These are phyloP conservation scores for Sophora flavescens DNA, from an alignment of 306 rosid species.

Conservation along the genomic window DNA sequence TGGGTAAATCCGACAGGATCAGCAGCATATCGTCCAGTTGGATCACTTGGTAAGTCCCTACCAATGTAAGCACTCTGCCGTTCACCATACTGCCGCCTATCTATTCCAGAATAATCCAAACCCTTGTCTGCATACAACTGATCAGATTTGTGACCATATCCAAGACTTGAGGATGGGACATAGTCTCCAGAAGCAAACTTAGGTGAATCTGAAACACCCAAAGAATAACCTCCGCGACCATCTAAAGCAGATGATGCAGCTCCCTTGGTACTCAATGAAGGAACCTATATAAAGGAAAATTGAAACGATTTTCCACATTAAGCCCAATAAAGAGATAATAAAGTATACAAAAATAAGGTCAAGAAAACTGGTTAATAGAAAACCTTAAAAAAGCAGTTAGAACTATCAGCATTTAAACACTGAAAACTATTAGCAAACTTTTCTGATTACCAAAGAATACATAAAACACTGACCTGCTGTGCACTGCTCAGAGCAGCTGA, in stretches of 20 bases:
- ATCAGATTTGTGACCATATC: slow-evolving; percentile 79
- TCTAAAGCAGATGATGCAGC: slow-evolving; percentile 78
- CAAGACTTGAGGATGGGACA: slow-evolving; percentile 79
- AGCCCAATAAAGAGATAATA: background rate
- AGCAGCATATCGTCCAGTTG: slow-evolving; percentile 74
- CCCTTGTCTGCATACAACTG: slow-evolving; percentile 85
- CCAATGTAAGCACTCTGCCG: slow-evolving; percentile 79
- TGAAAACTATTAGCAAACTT: background rate
- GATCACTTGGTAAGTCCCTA: slow-evolving; percentile 79
- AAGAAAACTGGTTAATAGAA: background rate
- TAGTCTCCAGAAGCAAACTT: slow-evolving; percentile 84
- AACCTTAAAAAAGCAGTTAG: background rate
- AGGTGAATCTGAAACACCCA: slow-evolving; percentile 81
- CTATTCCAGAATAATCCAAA: slow-evolving; percentile 80
- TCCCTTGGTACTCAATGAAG: slow-evolving; percentile 71
- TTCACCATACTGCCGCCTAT: slow-evolving; percentile 89
- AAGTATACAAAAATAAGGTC: slow-evolving; percentile 4
- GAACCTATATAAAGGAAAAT: slow-evolving; percentile 54
- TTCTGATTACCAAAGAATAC: background rate
- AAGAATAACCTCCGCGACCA: slow-evolving; percentile 75
- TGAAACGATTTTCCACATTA: background rate
- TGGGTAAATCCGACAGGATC: slow-evolving; percentile 78
- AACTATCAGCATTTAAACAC: too few species aligned
- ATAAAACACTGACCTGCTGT: slow-evolving; percentile 68
- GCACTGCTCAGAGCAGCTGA: slow-evolving; percentile 75